A percentile compares a stretch with the other conserved stretches of the same genome.
Evolutionary conservation across 202 grass and related monocot genomes (phyloP).

Genomic region (Elaeis oleifera): DNA sequence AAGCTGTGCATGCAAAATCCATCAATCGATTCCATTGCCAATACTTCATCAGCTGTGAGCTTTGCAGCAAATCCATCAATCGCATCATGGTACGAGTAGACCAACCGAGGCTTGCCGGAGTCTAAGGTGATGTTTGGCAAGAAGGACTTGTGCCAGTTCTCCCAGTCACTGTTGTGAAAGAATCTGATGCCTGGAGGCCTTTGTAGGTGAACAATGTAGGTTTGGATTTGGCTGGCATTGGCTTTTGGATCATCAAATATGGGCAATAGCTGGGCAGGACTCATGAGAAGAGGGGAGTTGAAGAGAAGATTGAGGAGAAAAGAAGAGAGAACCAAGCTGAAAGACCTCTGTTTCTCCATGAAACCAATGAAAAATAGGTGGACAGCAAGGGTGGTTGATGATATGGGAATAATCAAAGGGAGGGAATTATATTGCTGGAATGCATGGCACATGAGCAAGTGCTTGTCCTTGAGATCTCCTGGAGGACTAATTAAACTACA

Average conservation of each 20-base stretch:
- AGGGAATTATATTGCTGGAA: too few relatives aligned
- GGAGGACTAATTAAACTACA: too few relatives aligned
- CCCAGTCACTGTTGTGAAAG: neutral
- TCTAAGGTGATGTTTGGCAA: conserved; percentile 4
- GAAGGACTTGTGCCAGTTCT: conserved; percentile 14
- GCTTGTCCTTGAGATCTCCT: too few relatives aligned
- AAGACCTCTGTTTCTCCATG: too few relatives aligned
- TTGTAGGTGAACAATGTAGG: conserved; percentile 14
- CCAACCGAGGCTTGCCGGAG: conserved; percentile 9
- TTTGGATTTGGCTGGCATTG: neutral
- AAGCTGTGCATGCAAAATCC: conserved; percentile 9
- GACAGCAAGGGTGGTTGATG: too few relatives aligned
- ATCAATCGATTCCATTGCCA: neutral
- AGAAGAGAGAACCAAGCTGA: too few relatives aligned
- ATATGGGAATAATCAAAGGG: too few relatives aligned
- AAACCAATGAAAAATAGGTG: too few relatives aligned
- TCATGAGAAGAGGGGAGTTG: too few relatives aligned
- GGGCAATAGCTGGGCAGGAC: neutral
- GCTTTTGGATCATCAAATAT: neutral
- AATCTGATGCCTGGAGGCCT: neutral
- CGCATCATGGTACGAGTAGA: conserved; percentile 9
- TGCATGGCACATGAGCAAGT: too few relatives aligned
- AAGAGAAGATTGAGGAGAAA: neutral
- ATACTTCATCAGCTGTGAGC: neutral
- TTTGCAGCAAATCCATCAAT: conserved; percentile 11